Conservation (phyloP, 208 protist genomes). For the Leishmania tarentolae region DNA sequence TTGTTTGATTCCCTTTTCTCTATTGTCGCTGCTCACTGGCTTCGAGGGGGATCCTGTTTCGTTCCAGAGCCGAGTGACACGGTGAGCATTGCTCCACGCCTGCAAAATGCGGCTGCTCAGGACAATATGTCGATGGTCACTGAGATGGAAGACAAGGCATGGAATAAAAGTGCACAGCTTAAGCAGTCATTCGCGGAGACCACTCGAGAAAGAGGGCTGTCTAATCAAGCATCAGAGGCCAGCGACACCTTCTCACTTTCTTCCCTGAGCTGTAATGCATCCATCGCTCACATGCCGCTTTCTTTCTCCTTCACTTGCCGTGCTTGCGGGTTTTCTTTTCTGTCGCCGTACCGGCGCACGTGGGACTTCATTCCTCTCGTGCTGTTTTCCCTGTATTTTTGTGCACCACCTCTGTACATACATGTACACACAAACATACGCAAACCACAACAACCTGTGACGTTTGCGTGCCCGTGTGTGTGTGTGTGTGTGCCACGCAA, state of each 20-base stretch:
- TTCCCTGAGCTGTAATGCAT: neutral
- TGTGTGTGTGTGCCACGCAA: neutral
- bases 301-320: neutral
- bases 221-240: neutral
- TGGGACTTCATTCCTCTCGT: neutral
- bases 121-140: neutral
- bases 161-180: neutral
- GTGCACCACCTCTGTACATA: neutral
- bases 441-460: too few species aligned
- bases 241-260: neutral
- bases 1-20: neutral
- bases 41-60: neutral
- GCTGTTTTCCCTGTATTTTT: neutral
- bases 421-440: neutral
- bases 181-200: neutral
- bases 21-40: neutral
- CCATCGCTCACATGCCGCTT: neutral
- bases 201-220: neutral
- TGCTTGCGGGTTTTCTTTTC: neutral
- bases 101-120: neutral
- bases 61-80: neutral
- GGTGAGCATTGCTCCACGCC: neutral
- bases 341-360: neutral
- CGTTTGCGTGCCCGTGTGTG: neutral
- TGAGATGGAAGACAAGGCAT: neutral